These are phyloP conservation scores for Psophocarpus tetragonolobus DNA, from an alignment of 306 rosid genomes.

Conservation along the genomic window DNA sequence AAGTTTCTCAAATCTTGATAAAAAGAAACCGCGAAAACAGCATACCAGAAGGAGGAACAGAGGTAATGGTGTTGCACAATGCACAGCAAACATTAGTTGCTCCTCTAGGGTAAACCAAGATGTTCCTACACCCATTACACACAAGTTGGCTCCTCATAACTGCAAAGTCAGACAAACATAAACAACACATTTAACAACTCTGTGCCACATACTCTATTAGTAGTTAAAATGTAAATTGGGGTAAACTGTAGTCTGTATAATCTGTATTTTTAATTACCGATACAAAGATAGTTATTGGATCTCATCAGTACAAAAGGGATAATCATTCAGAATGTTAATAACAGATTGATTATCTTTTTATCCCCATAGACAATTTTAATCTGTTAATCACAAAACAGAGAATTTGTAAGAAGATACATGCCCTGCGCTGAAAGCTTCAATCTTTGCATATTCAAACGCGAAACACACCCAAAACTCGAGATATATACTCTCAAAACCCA, in stretches of 20 bases:
- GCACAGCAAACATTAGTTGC: slow-evolving; percentile 94
- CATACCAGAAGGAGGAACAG: slow-evolving; percentile 90
- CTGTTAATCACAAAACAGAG: background rate
- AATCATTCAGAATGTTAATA: too few relatives aligned
- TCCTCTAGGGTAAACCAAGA: slow-evolving; percentile 89
- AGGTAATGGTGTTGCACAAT: slow-evolving; percentile 71
- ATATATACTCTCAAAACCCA: background rate
- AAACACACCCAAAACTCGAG: background rate
- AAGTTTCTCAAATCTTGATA: background rate
- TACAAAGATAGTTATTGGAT: too few relatives aligned
- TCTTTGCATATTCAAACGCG: background rate
- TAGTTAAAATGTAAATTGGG: too few relatives aligned
- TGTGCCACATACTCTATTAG: background rate
- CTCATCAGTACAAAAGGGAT: too few relatives aligned
- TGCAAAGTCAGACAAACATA: slow-evolving; percentile 37
- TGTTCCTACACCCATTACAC: slow-evolving; percentile 90
- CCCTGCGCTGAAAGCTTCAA: background rate
- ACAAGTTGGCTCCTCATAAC: slow-evolving; percentile 96
- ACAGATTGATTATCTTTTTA: too few relatives aligned
- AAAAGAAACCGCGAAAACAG: background rate
- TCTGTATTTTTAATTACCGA: too few relatives aligned
- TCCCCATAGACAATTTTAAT: background rate
- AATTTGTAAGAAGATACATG: background rate
- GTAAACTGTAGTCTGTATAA: too few relatives aligned
- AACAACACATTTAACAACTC: background rate